A percentile compares a stretch with the other conserved stretches of the same genome.
These are phyloP conservation scores for Aspergillus avenaceus DNA, from an alignment of 495 filamentous ascomycete genomes.

Conservation along the genomic window DNA sequence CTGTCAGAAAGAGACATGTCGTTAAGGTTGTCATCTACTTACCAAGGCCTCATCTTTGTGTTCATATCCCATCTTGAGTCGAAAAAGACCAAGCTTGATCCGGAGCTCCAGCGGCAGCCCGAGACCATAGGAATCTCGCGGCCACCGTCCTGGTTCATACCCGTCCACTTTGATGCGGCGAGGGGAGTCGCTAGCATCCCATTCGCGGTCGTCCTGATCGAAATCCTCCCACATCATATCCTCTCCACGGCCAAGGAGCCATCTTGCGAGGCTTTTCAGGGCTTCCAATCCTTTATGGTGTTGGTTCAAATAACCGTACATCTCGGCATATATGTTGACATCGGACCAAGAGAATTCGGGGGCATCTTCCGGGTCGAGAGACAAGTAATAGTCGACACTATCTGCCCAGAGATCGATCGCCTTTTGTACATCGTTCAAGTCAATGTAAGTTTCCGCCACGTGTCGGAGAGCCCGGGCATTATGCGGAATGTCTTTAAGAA, in stretches of 20 bases:
- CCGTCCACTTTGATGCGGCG: conserved; percentile 55
- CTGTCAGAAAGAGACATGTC: conserved; percentile 1
- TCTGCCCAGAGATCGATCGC: conserved; percentile 59
- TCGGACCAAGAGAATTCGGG: conserved; percentile 75
- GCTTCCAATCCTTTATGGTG: conserved; percentile 61
- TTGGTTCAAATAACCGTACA: conserved; percentile 60
- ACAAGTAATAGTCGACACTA: conserved; percentile 53
- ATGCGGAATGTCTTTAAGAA: conserved; percentile 55
- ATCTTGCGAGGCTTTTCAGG: conserved; percentile 68
- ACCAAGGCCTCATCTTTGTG: conserved; percentile 74
- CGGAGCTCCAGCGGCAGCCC: conserved; percentile 79
- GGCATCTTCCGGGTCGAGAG: conserved; percentile 41
- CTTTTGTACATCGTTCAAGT: conserved; percentile 49
- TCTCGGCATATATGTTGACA: conserved; percentile 76
- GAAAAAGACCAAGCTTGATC: conserved; percentile 80
- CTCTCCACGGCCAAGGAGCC: conserved; percentile 70
- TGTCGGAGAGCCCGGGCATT: conserved; percentile 58
- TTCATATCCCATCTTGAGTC: conserved; percentile 57
- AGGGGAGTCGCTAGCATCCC: conserved; percentile 71
- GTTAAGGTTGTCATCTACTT: conserved; percentile 22
- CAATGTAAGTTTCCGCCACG: conserved; percentile 62
- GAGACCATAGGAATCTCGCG: conserved; percentile 60
- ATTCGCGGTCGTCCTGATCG: conserved; percentile 81
- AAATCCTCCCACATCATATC: conserved; percentile 81
- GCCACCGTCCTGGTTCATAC: conserved; percentile 52